phyloP scores from a whole-genome alignment of 257 asterid genomes.

The Nicotiana attenuata region DNA sequence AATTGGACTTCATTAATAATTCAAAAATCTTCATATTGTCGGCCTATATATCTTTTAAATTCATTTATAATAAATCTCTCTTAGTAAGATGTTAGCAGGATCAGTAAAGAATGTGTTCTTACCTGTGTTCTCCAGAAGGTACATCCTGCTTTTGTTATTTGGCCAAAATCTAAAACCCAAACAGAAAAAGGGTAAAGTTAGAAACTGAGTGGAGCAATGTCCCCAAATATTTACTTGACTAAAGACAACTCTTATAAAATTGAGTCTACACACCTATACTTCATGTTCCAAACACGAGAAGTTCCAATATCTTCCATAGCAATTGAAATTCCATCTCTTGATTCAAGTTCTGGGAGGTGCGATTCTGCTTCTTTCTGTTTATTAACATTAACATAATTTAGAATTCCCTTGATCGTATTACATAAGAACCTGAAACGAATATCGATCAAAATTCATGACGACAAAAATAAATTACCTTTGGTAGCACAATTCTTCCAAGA shows the following conservation, averaged over 20 bases:
- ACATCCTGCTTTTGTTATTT: constrained; percentile 92
- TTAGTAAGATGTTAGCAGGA: not conserved
- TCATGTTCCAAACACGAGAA: constrained; percentile 79
- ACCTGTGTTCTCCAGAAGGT: constrained; percentile 91
- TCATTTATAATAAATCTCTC: too few species aligned
- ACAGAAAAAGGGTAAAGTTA: not conserved
- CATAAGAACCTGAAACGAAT: not conserved
- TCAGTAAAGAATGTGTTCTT: not conserved
- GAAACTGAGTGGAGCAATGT: constrained; percentile 21
- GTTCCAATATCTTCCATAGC: constrained; percentile 90
- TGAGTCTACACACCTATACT: constrained; percentile 44
- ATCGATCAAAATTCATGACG: not conserved
- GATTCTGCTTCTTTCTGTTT: constrained; percentile 82
- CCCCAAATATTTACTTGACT: not conserved
- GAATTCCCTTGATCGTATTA: not conserved
- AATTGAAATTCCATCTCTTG: constrained; percentile 78
- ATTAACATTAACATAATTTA: not conserved
- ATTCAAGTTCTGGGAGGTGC: constrained; percentile 78
- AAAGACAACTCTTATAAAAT: not conserved
- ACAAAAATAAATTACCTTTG: constrained; percentile 45
- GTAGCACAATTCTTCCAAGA: constrained; percentile 88
- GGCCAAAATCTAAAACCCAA: constrained; percentile 25
- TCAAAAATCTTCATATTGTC: not conserved
- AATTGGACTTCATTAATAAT: too few species aligned
- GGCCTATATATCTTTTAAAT: too few species aligned